These are phyloP conservation scores for Clarireedia paspali DNA, from an alignment of 2,329 filamentous ascomycete genomes.

Conservation along the genomic window DNA sequence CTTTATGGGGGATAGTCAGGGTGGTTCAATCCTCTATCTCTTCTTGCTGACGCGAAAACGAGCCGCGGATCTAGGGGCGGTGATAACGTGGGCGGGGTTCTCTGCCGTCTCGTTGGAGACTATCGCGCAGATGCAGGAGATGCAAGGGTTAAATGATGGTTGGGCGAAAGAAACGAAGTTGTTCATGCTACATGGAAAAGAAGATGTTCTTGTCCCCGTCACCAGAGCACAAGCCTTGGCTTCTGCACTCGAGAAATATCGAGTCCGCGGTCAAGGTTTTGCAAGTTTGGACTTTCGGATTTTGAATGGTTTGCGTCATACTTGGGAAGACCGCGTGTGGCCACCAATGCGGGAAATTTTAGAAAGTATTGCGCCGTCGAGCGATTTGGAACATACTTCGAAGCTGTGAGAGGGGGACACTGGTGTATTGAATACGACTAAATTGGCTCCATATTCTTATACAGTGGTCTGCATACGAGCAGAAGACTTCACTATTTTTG, in stretches of 20 bases:
- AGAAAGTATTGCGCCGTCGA: constrained; percentile 1
- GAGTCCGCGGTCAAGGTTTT: constrained; percentile 9
- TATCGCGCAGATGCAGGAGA: constrained; percentile 7
- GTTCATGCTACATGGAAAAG: constrained; percentile 12
- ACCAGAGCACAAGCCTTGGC: constrained; percentile 4
- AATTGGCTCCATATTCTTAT: no score
- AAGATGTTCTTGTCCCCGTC: constrained; percentile 10
- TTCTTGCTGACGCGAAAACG: constrained; percentile 10
- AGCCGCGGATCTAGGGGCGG: constrained; percentile 5
- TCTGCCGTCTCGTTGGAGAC: constrained; percentile 6
- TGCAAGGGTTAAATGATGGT: not conserved
- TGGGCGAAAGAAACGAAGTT: constrained; percentile 12
- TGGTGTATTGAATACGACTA: not conserved
- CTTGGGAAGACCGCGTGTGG: constrained; percentile 8
- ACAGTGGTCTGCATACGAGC: no score
- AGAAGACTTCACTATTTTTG: no score
- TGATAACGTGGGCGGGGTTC: constrained; percentile 11
- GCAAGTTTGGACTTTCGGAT: constrained; percentile 8
- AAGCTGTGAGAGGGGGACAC: not conserved
- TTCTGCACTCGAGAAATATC: constrained; percentile 4
- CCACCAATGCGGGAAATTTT: constrained; percentile 8
- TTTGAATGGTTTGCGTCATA: constrained; percentile 5
- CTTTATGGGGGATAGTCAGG: constrained; percentile 14
- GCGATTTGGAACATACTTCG: not conserved
- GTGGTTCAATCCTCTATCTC: constrained; percentile 7